Conservation (phyloP, 164 flowering plant genomes). For the Vitis rotundifolia region DNA sequence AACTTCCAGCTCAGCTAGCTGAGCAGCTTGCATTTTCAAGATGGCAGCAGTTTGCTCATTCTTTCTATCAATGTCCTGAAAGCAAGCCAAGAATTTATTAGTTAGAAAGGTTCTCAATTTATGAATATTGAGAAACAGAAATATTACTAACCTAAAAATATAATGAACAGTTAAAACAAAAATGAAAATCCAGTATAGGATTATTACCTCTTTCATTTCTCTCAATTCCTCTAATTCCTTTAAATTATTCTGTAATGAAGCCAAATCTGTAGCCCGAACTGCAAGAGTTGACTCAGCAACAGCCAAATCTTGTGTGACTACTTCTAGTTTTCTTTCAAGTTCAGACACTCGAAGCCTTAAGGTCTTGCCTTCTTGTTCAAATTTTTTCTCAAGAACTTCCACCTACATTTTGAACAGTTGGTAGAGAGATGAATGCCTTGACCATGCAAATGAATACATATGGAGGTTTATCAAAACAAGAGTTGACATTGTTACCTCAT, state of each 20-base stretch:
- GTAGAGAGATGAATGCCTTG: not conserved
- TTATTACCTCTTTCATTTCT: slow-evolving; percentile 93
- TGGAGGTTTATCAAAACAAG: no score
- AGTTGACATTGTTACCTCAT: slow-evolving; percentile 48
- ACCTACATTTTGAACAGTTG: slow-evolving; percentile 39
- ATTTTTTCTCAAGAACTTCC: slow-evolving; percentile 44
- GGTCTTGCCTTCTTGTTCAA: slow-evolving; percentile 64
- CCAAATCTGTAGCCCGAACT: slow-evolving; percentile 47
- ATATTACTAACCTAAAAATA: not conserved
- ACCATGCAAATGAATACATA: not conserved
- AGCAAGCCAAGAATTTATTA: slow-evolving; percentile 6
- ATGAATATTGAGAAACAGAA: not conserved
- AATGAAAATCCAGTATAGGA: not conserved
- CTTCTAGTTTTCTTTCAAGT: slow-evolving; percentile 72
- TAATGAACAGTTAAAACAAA: not conserved
- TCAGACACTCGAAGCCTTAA: slow-evolving; percentile 49
- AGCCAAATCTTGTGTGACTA: slow-evolving; percentile 44
- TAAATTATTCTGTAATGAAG: slow-evolving; percentile 56
- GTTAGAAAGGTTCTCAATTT: not conserved
- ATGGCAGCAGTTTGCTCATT: slow-evolving; percentile 98
- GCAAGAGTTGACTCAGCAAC: slow-evolving; percentile 53
- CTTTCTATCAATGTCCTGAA: slow-evolving; percentile 92
- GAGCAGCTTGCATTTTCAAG: slow-evolving; percentile 89
- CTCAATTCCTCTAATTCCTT: slow-evolving; percentile 87
- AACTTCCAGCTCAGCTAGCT: slow-evolving; percentile 77